phyloP scores from a whole-genome alignment of 768 basidiomycete genomes.

The Auriscalpium microsporum region DNA sequence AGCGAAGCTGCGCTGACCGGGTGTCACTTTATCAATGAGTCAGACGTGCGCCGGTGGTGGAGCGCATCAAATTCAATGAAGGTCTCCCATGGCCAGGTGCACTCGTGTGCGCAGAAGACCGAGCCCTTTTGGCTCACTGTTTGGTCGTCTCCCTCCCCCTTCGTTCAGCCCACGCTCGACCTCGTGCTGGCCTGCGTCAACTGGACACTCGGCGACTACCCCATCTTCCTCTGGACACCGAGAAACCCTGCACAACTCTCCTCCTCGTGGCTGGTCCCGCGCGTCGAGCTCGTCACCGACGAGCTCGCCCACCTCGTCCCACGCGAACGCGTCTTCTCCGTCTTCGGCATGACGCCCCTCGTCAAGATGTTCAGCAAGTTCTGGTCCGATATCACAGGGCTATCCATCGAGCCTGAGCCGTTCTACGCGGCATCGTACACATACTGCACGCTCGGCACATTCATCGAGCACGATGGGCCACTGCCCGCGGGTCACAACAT shows the following conservation, averaged over 20 bases:
- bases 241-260: conserved; percentile 20
- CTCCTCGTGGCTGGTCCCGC: conserved; percentile 25
- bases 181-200: conserved; percentile 40
- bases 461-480: conserved; percentile 20
- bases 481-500: conserved; percentile 29
- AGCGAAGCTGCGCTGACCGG: conserved; percentile 31
- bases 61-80: conserved; percentile 16
- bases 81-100: not conserved
- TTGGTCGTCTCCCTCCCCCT: conserved; percentile 31
- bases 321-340: conserved; percentile 39
- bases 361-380: conserved; percentile 33
- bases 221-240: conserved; percentile 44
- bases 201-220: conserved; percentile 37
- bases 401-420: conserved; percentile 31
- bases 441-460: conserved; percentile 32
- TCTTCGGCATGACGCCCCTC: conserved; percentile 37
- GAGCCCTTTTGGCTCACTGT: conserved; percentile 42
- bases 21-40: conserved; percentile 26
- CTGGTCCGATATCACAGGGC: conserved; percentile 37
- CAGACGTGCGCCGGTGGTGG: conserved; percentile 24
- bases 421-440: conserved; percentile 44
- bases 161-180: conserved; percentile 26
- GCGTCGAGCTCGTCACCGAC: conserved; percentile 29
- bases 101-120: not conserved
- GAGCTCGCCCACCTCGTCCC: conserved; percentile 31